Base-by-base conservation (phyloP, 2,329 filamentous ascomycete genomes). In the Verticillium alfalfae region DNA sequence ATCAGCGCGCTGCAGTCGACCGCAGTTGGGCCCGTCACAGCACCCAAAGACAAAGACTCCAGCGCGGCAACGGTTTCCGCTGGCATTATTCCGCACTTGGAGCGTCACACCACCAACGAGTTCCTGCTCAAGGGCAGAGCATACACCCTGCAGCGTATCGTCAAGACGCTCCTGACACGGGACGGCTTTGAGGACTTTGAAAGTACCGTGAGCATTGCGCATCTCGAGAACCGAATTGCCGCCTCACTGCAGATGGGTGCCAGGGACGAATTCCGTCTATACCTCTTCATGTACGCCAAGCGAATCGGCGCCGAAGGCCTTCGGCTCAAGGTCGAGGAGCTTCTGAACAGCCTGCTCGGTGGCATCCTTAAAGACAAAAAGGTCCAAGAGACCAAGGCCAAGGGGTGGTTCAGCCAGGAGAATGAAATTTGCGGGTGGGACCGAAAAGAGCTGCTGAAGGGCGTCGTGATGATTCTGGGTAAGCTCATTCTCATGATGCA, bases 251-350 rank as follows among this genome's bases (percentile, higher is more conserved):
- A 92, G 63, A 79, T 99, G 1, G 91, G 90, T 3, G 90, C 95
- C 0, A 90, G 88, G 68, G 93, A 98, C 62, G 95, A 99, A 73
- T 99, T 98, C 77, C 87, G 92, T 62, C 81, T 97, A 1, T 98
- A 98, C 70, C 79, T 99, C n/a, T 90, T 93, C 70, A 98, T 98
- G 93, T 99, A 99, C 70, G 94, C 93, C 3, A 98, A 97, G 78
- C 88, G 95, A 0, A 85, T 99, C 6, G 95, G 95, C 1, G 92
- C 93, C 0, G 96, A 99, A 74, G 93, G 93, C 0, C 79, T 94
- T 59, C 87, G 89, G 67, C 83, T 86, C 61, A 99, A 99, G 77
- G 93, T 97, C 2, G 94, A 98, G 72, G 96, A 99, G 78, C 80
- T 99, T 10, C 79, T 98, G 34, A 89, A 92, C 67, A 90, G 87